phyloP scores from a whole-genome alignment of 2,329 filamentous ascomycete genomes.

The Pseudogymnoascus sp. region DNA sequence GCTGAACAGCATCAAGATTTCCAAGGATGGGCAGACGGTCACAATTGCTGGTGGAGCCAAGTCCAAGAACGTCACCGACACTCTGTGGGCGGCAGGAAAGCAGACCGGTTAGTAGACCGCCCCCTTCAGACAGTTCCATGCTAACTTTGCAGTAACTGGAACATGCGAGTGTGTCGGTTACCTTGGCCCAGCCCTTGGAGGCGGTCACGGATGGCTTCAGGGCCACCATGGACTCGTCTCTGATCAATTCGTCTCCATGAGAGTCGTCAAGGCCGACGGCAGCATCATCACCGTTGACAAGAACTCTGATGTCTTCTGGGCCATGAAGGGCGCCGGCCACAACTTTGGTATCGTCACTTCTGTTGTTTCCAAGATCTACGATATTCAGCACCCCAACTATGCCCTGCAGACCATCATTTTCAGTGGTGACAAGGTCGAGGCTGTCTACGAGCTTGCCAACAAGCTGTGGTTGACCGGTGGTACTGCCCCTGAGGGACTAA shows the following conservation, averaged over 20 bases:
- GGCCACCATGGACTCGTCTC: conserved; percentile 45
- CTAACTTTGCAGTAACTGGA: conserved; percentile 31
- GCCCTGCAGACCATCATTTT: conserved; percentile 38
- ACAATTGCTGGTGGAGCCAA: conserved; percentile 29
- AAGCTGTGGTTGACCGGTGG: conserved; percentile 36
- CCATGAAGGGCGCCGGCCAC: conserved; percentile 47
- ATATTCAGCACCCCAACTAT: conserved; percentile 32
- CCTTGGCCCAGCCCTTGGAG: conserved; percentile 45
- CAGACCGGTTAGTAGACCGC: conserved; percentile 36
- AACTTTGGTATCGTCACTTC: conserved; percentile 52
- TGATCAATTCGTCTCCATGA: conserved; percentile 42
- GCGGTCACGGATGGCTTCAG: conserved; percentile 51
- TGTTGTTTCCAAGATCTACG: conserved; percentile 40
- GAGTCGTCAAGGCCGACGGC: conserved; percentile 41
- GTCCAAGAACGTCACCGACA: conserved; percentile 24
- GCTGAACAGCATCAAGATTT: conserved; percentile 25
- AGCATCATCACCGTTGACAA: conserved; percentile 36
- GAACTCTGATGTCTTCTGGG: conserved; percentile 48
- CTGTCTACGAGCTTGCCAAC: conserved; percentile 40
- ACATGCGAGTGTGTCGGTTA: conserved; percentile 41
- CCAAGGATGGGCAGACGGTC: conserved; percentile 25
- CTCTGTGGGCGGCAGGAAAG: conserved; percentile 26
- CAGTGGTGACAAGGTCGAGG: conserved; percentile 41
- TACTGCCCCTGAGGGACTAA: conserved; percentile 37
- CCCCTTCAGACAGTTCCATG: conserved; percentile 39